Base-by-base conservation (phyloP, 2,329 filamentous ascomycete species). In the Colletotrichum liaoningense region DNA sequence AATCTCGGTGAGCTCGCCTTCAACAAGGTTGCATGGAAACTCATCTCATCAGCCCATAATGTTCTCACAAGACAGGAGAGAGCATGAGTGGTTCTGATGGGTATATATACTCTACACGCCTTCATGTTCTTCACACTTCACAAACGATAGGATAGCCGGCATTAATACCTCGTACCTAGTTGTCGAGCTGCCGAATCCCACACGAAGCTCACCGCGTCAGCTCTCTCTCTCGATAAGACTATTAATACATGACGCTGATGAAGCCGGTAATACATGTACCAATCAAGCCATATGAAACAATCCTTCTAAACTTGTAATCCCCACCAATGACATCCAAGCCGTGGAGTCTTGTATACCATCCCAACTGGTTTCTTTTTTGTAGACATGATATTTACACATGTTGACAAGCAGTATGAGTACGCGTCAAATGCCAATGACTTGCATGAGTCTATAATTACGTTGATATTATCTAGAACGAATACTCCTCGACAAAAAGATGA, bases 401-500 rank as follows among this genome's bases (percentile, higher is more conserved):
- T 49, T 49, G 16, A 11, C 42, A 22, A n/a, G 42, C 19, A 11
- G 19, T 11, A 11, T 49, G 42, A 49, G 19, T 49, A 49, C 19
- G 19, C 42, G 42, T 46, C 42, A n/a, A n/a, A n/a, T n/a, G 7
- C 19, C 16, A 46, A 46, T 19, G 42, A 8, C 19, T 22, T 49
- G 42, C 42, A 22, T 49, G 42, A 49, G 8, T n/a, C n/a, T 6
- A 2, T 59, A 24, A 22, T 56, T 42, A 42, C 49, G 42, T 49
- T 7, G 19, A 49, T 49, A 49, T 49, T 9, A 16, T 65, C 77
- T 77, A 89, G 75, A 89, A 89, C 28, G 84, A 85, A 79, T 91
- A 92, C 78, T 92, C 89, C 75, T 92, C 90, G 1, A 88, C 89
- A 78, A 90, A 86, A 68, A 92, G 77, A 77, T 88, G 86, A 54